Evolutionary conservation across 2,329 filamentous ascomycete species (phyloP).

Genomic region (Bipolaris cookei): DNA sequence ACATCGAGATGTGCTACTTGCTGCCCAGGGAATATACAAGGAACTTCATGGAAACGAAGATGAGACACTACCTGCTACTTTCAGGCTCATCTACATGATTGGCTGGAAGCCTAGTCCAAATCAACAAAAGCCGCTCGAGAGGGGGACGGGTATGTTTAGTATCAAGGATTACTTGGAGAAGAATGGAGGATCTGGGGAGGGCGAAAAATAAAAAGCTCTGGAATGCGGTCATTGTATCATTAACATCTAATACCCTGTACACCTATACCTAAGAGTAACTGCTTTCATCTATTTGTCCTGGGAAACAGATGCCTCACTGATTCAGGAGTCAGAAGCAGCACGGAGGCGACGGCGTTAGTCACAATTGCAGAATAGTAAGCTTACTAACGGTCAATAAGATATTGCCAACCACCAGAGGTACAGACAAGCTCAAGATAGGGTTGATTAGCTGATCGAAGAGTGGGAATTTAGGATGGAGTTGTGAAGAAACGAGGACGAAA

Average conservation of each 20-base stretch:
- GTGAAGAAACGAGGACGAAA: too few species aligned
- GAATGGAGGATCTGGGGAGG: constrained; percentile 45
- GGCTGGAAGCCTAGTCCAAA: constrained; percentile 88
- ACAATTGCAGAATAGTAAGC: background rate
- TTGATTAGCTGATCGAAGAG: too few species aligned
- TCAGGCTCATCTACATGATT: constrained; percentile 97
- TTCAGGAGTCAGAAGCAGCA: too few species aligned
- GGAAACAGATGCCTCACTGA: too few species aligned
- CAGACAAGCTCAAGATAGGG: too few species aligned
- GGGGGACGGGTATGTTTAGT: constrained; percentile 86
- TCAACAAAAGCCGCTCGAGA: constrained; percentile 78
- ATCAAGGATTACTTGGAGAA: constrained; percentile 78
- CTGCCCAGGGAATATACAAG: constrained; percentile 86
- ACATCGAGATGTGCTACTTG: constrained; percentile 81
- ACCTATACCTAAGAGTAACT: too few species aligned
- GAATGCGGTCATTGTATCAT: background rate
- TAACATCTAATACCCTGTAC: background rate
- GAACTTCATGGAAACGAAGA: constrained; percentile 78
- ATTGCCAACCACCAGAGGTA: too few species aligned
- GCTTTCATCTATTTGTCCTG: background rate
- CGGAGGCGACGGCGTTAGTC: background rate
- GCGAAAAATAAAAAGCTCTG: constrained; percentile 12
- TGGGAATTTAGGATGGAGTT: too few species aligned
- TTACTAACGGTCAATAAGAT: background rate
- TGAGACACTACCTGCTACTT: constrained; percentile 79